Conservation (phyloP, 140 eudicot genomes). For the Bidens hawaiensis region DNA sequence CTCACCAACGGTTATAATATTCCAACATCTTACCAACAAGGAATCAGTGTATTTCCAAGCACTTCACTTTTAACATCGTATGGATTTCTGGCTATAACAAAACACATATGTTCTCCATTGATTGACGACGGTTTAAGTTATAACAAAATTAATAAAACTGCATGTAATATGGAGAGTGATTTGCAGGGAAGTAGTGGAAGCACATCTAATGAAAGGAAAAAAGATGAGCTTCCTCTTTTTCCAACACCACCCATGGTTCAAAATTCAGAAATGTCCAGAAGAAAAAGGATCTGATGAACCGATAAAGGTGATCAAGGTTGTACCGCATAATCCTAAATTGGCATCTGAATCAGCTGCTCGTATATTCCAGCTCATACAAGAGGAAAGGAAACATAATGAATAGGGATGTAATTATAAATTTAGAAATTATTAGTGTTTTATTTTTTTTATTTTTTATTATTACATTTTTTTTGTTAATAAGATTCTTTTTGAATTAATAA, state of each 20-base stretch:
- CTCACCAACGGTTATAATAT: conserved; percentile 16
- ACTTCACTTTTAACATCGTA: conserved; percentile 24
- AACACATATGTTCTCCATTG: conserved; percentile 16
- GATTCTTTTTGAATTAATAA: conserved; percentile 15
- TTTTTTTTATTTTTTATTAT: too few species aligned
- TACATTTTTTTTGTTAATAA: conserved; percentile 11
- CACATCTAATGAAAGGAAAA: conserved; percentile 24
- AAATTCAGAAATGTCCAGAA: conserved; percentile 22
- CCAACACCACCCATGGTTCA: conserved; percentile 39
- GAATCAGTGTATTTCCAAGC: conserved; percentile 11
- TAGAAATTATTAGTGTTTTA: conserved; percentile 18
- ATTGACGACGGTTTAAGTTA: conserved; percentile 14
- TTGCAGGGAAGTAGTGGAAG: conserved; percentile 25
- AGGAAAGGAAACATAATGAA: conserved; percentile 52
- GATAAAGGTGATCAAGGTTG: conserved; percentile 53
- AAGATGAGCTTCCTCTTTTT: conserved; percentile 48
- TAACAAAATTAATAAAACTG: conserved; percentile 10
- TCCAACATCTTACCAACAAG: conserved; percentile 35
- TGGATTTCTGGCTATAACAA: conserved; percentile 20
- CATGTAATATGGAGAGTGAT: conserved; percentile 29
- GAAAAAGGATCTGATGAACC: conserved; percentile 23
- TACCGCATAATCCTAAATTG: conserved; percentile 51
- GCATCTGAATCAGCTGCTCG: conserved; percentile 74
- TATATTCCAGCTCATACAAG: conserved; percentile 55
- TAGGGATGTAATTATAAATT: conserved; percentile 26